Evolutionary conservation across 768 basidiomycete genomes (phyloP), one percentile per base, ranked within the genome.

Genomic region (Exidia glandulosa): DNA sequence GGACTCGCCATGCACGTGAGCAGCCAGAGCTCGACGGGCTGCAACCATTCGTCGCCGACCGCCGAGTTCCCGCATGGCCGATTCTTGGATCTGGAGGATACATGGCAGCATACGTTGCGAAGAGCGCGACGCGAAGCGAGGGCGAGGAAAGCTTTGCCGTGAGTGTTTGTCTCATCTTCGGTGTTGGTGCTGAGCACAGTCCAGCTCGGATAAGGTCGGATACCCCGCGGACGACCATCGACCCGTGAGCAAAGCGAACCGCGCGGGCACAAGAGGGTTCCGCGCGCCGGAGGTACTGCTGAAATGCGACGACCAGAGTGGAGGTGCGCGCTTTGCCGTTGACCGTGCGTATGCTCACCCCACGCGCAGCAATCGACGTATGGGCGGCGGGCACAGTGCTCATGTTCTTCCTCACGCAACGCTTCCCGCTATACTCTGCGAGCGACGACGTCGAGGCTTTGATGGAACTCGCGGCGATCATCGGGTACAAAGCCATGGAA

Each of bases 181-280:
- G 16, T 25, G 13, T 34, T 57, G 7, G 55, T 27, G 9, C 14
- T 45, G 32, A 56, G 56, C 61, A 14, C 63, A 19, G 27, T 36
- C 10, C 45, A 57, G 13, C 30, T 54, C 29, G 14, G 59, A 9
- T 60, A 89, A n/a, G n/a, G n/a, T n/a, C n/a, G n/a, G n/a, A n/a
- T n/a, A n/a, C n/a, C n/a, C n/a, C n/a, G n/a, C n/a, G n/a, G n/a
- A n/a, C n/a, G n/a, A n/a, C n/a, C n/a, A n/a, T n/a, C n/a, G 90
- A 64, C 89, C 90, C 1, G 76, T 79, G 37, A 88, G 90, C 57
- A 94, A 94, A 71, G 94, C 96, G 2, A 98, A 97, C 68, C 83
- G 96, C 55, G 96, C 96, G 1, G 96, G 96, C 3, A 99, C 96
- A 13, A 76, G 96, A 66, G 96, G 96, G 0, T 99, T 99, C 70